Percentiles rank a stretch among this genome's conserved stretches.
Conservation (phyloP, 2,329 filamentous ascomycete genomes). For the Periconia sp. region DNA sequence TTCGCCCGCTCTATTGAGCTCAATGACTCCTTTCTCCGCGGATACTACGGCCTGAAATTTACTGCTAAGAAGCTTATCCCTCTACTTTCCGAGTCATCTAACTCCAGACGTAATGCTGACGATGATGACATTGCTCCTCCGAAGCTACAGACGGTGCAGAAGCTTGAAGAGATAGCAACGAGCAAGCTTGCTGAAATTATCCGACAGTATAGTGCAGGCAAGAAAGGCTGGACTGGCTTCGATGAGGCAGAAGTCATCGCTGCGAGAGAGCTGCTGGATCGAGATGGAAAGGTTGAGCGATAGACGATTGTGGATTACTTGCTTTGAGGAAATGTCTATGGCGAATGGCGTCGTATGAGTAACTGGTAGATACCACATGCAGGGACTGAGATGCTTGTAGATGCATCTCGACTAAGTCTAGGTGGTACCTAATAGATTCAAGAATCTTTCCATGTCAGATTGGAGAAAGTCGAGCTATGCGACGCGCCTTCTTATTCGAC, state of each 20-base stretch:
- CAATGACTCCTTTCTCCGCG: constrained; percentile 89
- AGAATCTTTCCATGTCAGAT: no score
- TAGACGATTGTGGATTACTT: no score
- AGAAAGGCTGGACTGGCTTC: constrained; percentile 76
- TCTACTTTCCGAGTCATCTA: constrained; percentile 37
- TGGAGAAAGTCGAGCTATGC: no score
- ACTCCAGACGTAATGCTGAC: constrained; percentile 35
- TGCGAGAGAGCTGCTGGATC: constrained; percentile 69
- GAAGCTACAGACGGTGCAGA: constrained; percentile 64
- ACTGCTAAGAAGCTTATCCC: constrained; percentile 56
- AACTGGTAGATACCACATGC: no score
- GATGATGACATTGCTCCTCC: constrained; percentile 58
- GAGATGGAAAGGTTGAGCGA: constrained; percentile 48
- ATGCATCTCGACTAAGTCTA: no score
- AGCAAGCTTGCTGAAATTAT: constrained; percentile 79
- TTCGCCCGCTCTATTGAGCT: constrained; percentile 92
- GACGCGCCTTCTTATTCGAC: no score
- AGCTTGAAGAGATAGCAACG: constrained; percentile 74
- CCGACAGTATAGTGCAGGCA: constrained; percentile 62
- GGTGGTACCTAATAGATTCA: no score
- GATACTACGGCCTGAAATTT: constrained; percentile 89
- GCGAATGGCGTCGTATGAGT: background rate
- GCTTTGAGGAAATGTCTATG: no score
- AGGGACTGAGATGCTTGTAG: no score
- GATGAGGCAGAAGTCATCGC: constrained; percentile 74